These are phyloP conservation scores for Fomes fomentarius DNA, from an alignment of 1,284 basidiomycete genomes.

Conservation along the genomic window DNA sequence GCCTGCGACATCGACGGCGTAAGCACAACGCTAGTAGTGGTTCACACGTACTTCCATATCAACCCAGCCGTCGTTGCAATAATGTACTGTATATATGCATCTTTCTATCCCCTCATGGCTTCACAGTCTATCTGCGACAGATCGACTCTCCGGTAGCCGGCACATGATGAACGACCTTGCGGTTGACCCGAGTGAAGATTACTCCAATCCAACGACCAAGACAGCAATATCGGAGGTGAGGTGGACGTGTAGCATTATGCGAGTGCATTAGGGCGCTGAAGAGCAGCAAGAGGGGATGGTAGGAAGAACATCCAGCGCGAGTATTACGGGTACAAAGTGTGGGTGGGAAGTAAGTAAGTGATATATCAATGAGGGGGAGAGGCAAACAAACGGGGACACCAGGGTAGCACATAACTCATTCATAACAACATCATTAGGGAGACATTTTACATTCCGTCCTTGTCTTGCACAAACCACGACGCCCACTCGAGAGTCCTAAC, in stretches of 20 bases:
- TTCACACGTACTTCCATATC: too few species aligned
- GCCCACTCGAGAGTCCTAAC: too few species aligned
- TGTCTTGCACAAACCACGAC: conserved; percentile 3
- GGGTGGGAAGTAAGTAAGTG: conserved; percentile 11
- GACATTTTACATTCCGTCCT: conserved; percentile 22
- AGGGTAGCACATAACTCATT: conserved; percentile 27
- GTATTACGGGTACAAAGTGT: conserved; percentile 17
- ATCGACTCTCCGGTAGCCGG: too few species aligned
- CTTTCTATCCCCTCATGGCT: conserved; percentile 3
- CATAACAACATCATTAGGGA: conserved; percentile 23
- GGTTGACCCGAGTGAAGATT: too few species aligned
- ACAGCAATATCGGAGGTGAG: not conserved
- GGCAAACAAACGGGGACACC: not conserved
- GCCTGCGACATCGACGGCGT: not conserved
- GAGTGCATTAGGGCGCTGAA: conserved; percentile 20
- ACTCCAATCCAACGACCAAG: not conserved
- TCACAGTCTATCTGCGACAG: too few species aligned
- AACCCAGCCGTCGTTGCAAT: conserved; percentile 12
- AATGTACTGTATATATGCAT: conserved; percentile 13
- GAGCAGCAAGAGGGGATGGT: conserved; percentile 7
- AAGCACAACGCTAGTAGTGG: too few species aligned
- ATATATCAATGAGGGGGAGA: not conserved
- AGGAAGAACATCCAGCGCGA: conserved; percentile 15
- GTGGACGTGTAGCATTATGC: conserved; percentile 17
- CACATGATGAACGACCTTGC: too few species aligned